These are phyloP conservation scores for Xerocomus potaroensis DNA, from an alignment of 768 basidiomycete genomes.

Conservation along the genomic window DNA sequence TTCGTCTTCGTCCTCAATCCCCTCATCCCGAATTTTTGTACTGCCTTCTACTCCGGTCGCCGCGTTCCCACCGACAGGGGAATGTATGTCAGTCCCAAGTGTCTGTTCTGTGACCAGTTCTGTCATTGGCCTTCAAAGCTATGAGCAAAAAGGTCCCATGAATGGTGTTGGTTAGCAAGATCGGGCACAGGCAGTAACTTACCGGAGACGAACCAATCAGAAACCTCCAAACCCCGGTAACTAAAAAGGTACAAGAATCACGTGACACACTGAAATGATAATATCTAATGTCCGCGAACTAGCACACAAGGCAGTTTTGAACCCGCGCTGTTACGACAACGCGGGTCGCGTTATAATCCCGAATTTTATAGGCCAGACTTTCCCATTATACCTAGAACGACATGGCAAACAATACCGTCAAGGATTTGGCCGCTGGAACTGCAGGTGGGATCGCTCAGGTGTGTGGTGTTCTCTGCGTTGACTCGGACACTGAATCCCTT, in stretches of 20 bases:
- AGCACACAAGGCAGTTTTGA: conserved; percentile 1
- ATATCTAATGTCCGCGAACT: conserved; percentile 22
- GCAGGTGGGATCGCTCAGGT: conserved; percentile 90
- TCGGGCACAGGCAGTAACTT: conserved; percentile 5
- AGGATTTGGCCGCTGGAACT: conserved; percentile 87
- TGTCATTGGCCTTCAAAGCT: conserved; percentile 12
- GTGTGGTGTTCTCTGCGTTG: conserved; percentile 6
- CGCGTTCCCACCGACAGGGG: neutral
- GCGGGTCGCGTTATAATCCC: neutral
- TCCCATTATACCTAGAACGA: conserved; percentile 11
- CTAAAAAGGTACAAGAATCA: conserved; percentile 6
- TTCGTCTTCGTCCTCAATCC: conserved; percentile 47
- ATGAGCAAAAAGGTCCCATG: conserved; percentile 5
- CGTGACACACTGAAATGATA: conserved; percentile 7
- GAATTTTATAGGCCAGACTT: neutral
- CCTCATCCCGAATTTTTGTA: conserved; percentile 40
- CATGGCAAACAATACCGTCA: conserved; percentile 55
- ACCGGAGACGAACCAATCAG: conserved; percentile 7
- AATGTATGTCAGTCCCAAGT: conserved; percentile 1
- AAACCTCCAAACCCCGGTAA: conserved; percentile 12
- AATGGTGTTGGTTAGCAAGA: conserved; percentile 3
- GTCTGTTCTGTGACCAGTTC: conserved; percentile 6
- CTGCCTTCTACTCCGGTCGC: conserved; percentile 16
- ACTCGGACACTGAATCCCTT: conserved; percentile 1
- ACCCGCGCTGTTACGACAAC: neutral